Base-by-base conservation (phyloP, 805 yeast genomes). In the Myxozyma kluyveri region DNA sequence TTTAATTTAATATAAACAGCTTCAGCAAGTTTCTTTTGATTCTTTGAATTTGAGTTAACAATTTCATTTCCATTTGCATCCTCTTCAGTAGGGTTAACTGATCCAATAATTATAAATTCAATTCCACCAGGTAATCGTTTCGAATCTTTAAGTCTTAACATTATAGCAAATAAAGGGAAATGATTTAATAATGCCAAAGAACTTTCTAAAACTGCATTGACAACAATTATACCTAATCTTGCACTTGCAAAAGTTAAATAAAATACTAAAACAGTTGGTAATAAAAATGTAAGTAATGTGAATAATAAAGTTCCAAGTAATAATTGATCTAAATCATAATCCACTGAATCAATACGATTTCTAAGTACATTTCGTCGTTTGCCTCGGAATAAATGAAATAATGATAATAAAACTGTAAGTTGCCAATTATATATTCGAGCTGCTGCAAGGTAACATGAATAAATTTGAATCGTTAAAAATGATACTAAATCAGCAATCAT, bases 251-350 rank as follows among this genome's bases (percentile, higher is more conserved):
- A 91, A 21, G 83, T 78, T 17, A 82, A 60, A 64, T 93, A 93
- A 65, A 90, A 93, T 12, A 93, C 93, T 60, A 83, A 66, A 1
- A 88, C 84, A 0, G 99, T 93, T 0, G 99, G 99, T 45, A 89
- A 67, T 31, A 95, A 71, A 60, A 89, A 86, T 0, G 85, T 69
- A 47, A 87, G 71, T 14, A 90, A 80, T 44, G 91, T 88, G 69
- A 93, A 93, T 17, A 91, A 68, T 50, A 93, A 75, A 2, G 96
- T 93, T 0, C 99, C 99, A 65, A 91, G 70, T 44, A 95, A 71
- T 50, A 91, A 73, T 63, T 90, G 96, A 65, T 90, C 96, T 22
- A 91, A 72, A 54, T 86, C 91, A 66, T 86, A 91, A 65, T 84
- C 80, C 56, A 89, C 82, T 23, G 83, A 81, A 67, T 93, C 99